phyloP scores from a whole-genome alignment of 1,284 basidiomycete species.

The Somion occarium region DNA sequence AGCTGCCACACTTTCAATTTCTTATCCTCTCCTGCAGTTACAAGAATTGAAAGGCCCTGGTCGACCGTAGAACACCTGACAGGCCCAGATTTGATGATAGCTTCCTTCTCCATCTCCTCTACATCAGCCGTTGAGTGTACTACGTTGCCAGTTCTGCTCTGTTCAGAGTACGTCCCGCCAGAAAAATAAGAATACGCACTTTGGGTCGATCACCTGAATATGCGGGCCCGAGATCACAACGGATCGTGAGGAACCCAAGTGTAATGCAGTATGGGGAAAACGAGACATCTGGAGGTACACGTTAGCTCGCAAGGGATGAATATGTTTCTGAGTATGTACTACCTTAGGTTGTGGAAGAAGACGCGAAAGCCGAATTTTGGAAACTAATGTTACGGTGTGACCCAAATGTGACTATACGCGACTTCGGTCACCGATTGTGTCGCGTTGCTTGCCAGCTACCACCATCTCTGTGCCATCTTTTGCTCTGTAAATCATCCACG shows the following conservation, averaged over 20 bases:
- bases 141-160: constrained; percentile 49
- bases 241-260: constrained; percentile 30
- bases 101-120: constrained; percentile 28
- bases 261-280: constrained; percentile 45
- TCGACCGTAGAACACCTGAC: constrained; percentile 60
- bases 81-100: constrained; percentile 44
- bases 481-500: too few relatives aligned
- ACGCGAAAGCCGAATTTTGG: too few relatives aligned
- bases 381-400: not conserved
- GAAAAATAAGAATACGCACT: constrained; percentile 30
- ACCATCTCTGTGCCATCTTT: too few relatives aligned
- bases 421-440: not conserved
- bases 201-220: constrained; percentile 49
- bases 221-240: constrained; percentile 54
- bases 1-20: constrained; percentile 70
- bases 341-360: too few relatives aligned
- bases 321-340: not conserved
- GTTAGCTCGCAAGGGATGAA: not conserved
- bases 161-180: constrained; percentile 11
- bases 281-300: constrained; percentile 13
- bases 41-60: constrained; percentile 43
- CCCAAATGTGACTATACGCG: not conserved
- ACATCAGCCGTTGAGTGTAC: constrained; percentile 39
- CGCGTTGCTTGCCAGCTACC: not conserved
- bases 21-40: constrained; percentile 78